These are phyloP conservation scores for Penicillium sp. DNA, from an alignment of 2,329 filamentous ascomycete genomes.

Conservation along the genomic window DNA sequence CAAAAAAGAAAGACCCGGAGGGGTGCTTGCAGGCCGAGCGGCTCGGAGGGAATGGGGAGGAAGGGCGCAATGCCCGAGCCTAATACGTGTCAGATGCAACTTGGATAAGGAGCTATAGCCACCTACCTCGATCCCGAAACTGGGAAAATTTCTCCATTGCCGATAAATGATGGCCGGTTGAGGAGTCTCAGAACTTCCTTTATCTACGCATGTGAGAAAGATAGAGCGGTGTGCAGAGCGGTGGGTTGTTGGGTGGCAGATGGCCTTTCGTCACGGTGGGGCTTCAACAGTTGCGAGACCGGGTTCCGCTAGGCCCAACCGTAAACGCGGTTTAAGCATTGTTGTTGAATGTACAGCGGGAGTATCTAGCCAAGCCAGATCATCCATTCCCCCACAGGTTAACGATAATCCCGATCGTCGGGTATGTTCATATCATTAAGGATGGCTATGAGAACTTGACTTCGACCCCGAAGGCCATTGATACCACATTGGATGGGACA, in stretches of 20 bases:
- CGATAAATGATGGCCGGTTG: not conserved
- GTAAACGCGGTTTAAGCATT: no score
- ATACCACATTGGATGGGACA: no score
- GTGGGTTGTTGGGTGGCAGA: not conserved
- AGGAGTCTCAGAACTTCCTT: not conserved
- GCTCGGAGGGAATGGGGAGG: slow-evolving; percentile 71
- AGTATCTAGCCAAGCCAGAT: no score
- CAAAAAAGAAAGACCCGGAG: slow-evolving; percentile 72
- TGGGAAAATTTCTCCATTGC: slow-evolving; percentile 93
- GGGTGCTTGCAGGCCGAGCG: slow-evolving; percentile 62
- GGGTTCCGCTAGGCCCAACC: no score
- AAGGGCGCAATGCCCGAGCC: slow-evolving; percentile 96
- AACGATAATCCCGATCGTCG: no score
- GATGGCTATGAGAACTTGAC: slow-evolving; percentile 82
- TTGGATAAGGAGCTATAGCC: not conserved
- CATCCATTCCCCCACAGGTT: no score
- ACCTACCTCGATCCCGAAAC: slow-evolving; percentile 79
- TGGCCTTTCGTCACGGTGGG: not conserved
- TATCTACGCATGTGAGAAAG: slow-evolving; percentile 17
- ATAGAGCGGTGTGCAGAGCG: slow-evolving; percentile 7
- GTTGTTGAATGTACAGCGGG: no score
- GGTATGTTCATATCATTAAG: slow-evolving; percentile 75
- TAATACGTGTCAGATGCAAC: slow-evolving; percentile 38
- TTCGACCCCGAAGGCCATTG: slow-evolving; percentile 68
- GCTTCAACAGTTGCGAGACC: not conserved